Base-by-base conservation (phyloP, 2,329 filamentous ascomycete species). In the Pyrenophora graminea region DNA sequence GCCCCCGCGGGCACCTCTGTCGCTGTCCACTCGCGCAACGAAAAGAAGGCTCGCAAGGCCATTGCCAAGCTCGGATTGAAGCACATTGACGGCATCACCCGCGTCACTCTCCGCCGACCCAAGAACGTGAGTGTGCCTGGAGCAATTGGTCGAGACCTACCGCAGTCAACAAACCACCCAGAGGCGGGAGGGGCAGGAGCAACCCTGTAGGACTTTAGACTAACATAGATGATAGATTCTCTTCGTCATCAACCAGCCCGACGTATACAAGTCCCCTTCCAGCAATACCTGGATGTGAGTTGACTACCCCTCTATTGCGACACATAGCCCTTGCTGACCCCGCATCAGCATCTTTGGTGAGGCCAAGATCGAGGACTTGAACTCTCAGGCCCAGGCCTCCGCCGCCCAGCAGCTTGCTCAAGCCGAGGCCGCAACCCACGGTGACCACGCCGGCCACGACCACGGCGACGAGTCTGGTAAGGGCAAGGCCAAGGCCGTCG, bases 11-110 rank as follows among this genome's bases (percentile, higher is more conserved):
- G 93, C 74, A 90, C 91, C 72, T 86, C 88, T 62, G 89, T 93
- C 73, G 86, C 94, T 70, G 88, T 99, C 74, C 93, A 97, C 85
- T 96, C 91, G 75, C 91, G 94, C 79, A 97, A 97, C 82, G 94
- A 99, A 89, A 99, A 99, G 90, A 99, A 99, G 88, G 95, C 94
- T 71, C 89, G 94, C 81, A 99, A 99, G 86, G 91, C 92, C 73
- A 96, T 99, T 76, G 90, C 91, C 79, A 99, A 99, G 87, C 87
- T 97, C 74, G 92, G 96, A 76, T 83, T 99, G 76, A 94, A 91
- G 84, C 91, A 93, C 74, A 89, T 99, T 67, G 89, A 90, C 73
- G 95, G 94, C 76, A 99, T 99, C 80, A 99, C 94, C 72, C 88
- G 94, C 75, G 95, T 99, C 71, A 99, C 95, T 65, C 87, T 99